phyloP scores from a whole-genome alignment of 2,329 filamentous ascomycete species.

The Fusarium dimerum region DNA sequence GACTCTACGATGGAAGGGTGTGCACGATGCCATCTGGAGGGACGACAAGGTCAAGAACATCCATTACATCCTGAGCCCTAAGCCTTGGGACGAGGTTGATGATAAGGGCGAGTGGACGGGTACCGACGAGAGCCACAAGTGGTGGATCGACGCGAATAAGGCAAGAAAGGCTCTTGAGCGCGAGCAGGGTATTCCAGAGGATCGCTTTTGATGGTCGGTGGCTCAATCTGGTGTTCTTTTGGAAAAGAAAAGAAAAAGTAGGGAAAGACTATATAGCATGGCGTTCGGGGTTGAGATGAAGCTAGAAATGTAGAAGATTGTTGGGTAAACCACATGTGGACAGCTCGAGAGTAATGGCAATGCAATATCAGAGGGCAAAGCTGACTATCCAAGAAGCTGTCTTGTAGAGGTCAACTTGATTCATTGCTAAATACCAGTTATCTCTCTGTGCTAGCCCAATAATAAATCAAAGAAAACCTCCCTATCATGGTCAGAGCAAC shows the following conservation, averaged over 20 bases:
- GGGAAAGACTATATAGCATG: not conserved
- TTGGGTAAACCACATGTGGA: not conserved
- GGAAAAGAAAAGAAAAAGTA: not conserved
- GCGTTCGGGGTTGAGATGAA: slow-evolving; percentile 2
- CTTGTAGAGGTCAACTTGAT: not conserved
- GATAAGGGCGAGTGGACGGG: slow-evolving; percentile 45
- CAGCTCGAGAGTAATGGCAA: not conserved
- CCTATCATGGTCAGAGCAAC: not conserved
- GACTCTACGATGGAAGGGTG: slow-evolving; percentile 54
- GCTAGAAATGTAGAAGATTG: not conserved
- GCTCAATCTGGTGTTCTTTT: not conserved
- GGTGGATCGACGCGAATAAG: slow-evolving; percentile 56
- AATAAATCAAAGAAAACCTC: no score
- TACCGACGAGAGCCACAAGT: slow-evolving; percentile 51
- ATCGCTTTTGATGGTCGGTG: slow-evolving; percentile 19
- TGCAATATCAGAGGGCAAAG: not conserved
- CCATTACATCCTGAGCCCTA: slow-evolving; percentile 62
- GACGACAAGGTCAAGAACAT: slow-evolving; percentile 61
- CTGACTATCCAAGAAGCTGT: not conserved
- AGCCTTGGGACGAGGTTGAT: slow-evolving; percentile 60
- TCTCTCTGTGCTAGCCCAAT: not conserved
- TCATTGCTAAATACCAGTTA: not conserved
- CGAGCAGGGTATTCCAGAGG: slow-evolving; percentile 36
- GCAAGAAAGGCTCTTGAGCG: slow-evolving; percentile 46
- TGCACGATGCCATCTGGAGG: slow-evolving; percentile 58